phyloP scores from a whole-genome alignment of 495 filamentous ascomycete species.

The Hypoxylon perforatum region DNA sequence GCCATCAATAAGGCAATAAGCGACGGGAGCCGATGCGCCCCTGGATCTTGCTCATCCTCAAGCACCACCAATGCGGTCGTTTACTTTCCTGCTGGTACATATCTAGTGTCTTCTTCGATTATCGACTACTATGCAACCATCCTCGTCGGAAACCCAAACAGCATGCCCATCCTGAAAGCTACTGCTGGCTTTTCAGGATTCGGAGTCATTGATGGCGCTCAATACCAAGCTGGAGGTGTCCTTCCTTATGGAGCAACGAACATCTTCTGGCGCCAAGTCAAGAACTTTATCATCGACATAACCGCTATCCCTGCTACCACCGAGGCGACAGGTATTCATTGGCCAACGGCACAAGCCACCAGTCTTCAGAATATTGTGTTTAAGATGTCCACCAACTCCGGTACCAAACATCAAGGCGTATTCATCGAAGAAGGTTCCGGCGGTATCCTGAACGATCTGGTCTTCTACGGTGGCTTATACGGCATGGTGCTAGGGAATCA shows the following conservation, averaged over 20 bases:
- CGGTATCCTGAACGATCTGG: constrained; percentile 78
- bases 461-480: constrained; percentile 73
- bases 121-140: constrained; percentile 73
- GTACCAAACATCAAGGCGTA: constrained; percentile 75
- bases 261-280: constrained; percentile 79
- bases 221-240: constrained; percentile 43
- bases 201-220: constrained; percentile 72
- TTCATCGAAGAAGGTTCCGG: constrained; percentile 82
- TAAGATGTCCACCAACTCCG: constrained; percentile 65
- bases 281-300: constrained; percentile 78
- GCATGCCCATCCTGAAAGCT: constrained; percentile 72
- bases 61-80: constrained; percentile 78
- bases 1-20: constrained; percentile 86
- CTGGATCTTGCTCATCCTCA: constrained; percentile 75
- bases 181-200: constrained; percentile 66
- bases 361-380: constrained; percentile 81
- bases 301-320: constrained; percentile 64
- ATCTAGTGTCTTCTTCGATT: constrained; percentile 73
- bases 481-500: constrained; percentile 78
- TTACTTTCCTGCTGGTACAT: constrained; percentile 83
- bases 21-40: constrained; percentile 78
- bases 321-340: constrained; percentile 77
- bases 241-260: constrained; percentile 66
- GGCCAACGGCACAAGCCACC: constrained; percentile 80
- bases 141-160: constrained; percentile 76